Evolutionary conservation across 495 filamentous ascomycete species (phyloP), one percentile per base, ranked within the genome.

Genomic region (Hypoxylon rickii): DNA sequence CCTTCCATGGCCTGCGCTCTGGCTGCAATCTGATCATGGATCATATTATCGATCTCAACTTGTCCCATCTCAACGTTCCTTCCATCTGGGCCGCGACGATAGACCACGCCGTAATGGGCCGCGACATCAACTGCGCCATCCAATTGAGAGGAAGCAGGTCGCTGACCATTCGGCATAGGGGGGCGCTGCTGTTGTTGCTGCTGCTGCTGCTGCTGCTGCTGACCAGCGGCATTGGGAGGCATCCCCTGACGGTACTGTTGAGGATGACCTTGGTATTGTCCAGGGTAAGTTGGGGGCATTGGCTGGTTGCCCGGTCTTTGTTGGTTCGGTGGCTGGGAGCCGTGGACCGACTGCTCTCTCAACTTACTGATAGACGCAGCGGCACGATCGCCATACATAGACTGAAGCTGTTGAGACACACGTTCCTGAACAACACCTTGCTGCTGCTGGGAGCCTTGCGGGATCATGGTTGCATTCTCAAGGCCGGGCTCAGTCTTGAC

Each of bases 381-480:
- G n/a, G 89, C 89, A 34, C 84, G 77, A 15, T 79, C 74, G 10
- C 89, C 90, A 65, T 85, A 95, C 58, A 86, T 84, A 55, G 82
- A 77, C 44, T 88, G 83, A 4, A 94, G 66, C 26, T 87, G 63
- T 5, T 65, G 63, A 22, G 62, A 64, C 2, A 69, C 66, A 41
- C 66, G 66, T 32, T 69, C 76, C 47, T 79, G 77, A 16, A 84
- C 81, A 38, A 90, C 90, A 19, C 88, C 84, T 54, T 82, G 7
- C 79, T 81, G 64, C 31, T 73, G 47, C 69, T 79, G 72, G 64
- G 70, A 59, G 34, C 65, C 68, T 22, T 56, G 39, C 15, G 64
- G 47, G 13, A 64, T 52, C 33, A 60, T 60, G 19, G 61, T 43
- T 10, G 39, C 51, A 33, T 61, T 55, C 26, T 66, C 54, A n/a